Conservation (phyloP, 2,329 filamentous ascomycete species). For the Sporothrix luriei region DNA sequence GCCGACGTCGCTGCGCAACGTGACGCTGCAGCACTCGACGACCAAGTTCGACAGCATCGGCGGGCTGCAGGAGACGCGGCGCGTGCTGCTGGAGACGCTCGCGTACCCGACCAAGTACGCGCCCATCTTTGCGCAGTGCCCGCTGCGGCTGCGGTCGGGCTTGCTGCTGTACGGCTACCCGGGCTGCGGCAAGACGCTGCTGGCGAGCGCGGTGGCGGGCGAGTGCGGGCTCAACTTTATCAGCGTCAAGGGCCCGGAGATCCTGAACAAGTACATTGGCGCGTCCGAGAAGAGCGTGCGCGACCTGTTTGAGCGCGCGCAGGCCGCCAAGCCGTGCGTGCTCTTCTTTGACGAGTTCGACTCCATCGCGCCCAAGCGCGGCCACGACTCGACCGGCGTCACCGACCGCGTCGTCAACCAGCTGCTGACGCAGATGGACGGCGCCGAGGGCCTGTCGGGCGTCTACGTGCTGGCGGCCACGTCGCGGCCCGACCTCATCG, state of each 20-base stretch:
- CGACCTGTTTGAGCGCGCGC: slow-evolving; percentile 90
- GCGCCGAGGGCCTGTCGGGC: slow-evolving; percentile 88
- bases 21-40: slow-evolving; percentile 88
- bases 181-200: slow-evolving; percentile 92
- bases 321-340: slow-evolving; percentile 87
- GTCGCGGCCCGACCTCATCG: slow-evolving; percentile 88
- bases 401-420: slow-evolving; percentile 98
- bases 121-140: slow-evolving; percentile 94
- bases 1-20: slow-evolving; percentile 89
- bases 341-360: slow-evolving; percentile 99
- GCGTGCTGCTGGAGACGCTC: slow-evolving; percentile 89
- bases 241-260: slow-evolving; percentile 95
- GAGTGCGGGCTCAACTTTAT: slow-evolving; percentile 99
- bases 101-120: slow-evolving; percentile 98
- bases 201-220: slow-evolving; percentile 94
- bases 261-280: slow-evolving; percentile 98
- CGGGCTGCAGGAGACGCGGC: slow-evolving; percentile 80
- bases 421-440: slow-evolving; percentile 97
- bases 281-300: slow-evolving; percentile 95
- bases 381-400: slow-evolving; percentile 96
- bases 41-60: slow-evolving; percentile 93
- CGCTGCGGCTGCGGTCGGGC: slow-evolving; percentile 89
- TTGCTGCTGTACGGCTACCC: slow-evolving; percentile 92
- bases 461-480: slow-evolving; percentile 97
- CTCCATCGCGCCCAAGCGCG: slow-evolving; percentile 93